Evolutionary conservation across 116 monocot genomes (phyloP).

Genomic region (Papilionanthe hybrid): DNA sequence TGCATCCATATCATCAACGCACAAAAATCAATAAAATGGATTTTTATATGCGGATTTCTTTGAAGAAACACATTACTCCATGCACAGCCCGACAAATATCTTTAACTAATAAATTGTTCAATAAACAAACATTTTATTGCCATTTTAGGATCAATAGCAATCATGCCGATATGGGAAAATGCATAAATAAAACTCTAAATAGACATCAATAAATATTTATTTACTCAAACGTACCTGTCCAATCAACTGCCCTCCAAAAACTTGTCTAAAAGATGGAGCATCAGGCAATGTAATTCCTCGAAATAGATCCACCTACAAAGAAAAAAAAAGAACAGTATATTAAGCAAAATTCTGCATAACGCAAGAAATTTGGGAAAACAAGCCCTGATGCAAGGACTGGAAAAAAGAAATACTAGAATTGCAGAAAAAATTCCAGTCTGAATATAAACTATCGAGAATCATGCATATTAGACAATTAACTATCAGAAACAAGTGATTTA

Average conservation of each 20-base stretch:
- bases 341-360: slow-evolving; percentile 6
- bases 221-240: slow-evolving; percentile 59
- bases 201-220: background rate
- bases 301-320: slow-evolving; percentile 51
- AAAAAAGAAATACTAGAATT: background rate
- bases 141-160: background rate
- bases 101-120: background rate
- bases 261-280: slow-evolving; percentile 74
- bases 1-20: background rate
- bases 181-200: background rate
- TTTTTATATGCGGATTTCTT: background rate
- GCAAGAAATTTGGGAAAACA: background rate
- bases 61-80: background rate
- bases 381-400: background rate
- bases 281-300: slow-evolving; percentile 79
- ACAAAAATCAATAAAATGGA: background rate
- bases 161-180: background rate
- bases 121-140: background rate
- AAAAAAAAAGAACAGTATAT: slow-evolving; percentile 19
- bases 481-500: too few relatives aligned
- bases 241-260: slow-evolving; percentile 97
- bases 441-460: background rate
- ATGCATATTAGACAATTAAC: background rate
- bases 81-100: background rate
- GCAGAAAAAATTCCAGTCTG: background rate